phyloP scores from a whole-genome alignment of 2,329 filamentous ascomycete species.

The Pseudogymnoascus sp. region DNA sequence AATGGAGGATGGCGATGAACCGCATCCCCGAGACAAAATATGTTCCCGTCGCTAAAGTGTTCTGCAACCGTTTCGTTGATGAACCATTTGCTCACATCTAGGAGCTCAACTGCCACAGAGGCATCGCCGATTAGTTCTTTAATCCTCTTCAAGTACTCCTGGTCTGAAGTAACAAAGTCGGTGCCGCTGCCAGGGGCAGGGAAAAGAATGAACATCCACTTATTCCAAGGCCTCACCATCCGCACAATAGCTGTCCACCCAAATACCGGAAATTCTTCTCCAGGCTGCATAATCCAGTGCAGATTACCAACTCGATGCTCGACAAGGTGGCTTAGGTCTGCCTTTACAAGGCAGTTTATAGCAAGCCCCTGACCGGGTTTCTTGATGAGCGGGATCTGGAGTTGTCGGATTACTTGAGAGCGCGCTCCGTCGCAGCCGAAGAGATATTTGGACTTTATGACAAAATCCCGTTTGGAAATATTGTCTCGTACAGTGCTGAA shows the following conservation, averaged over 20 bases:
- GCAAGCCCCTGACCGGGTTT: conserved; percentile 40
- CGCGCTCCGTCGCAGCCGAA: conserved; percentile 50
- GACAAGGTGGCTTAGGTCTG: conserved; percentile 43
- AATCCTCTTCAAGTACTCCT: conserved; percentile 39
- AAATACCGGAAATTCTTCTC: conserved; percentile 42
- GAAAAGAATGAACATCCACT: conserved; percentile 53
- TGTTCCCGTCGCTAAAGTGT: conserved; percentile 34
- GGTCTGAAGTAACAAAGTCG: conserved; percentile 34
- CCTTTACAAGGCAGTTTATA: conserved; percentile 40
- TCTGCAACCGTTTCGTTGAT: conserved; percentile 56
- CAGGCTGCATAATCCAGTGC: conserved; percentile 52
- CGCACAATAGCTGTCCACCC: conserved; percentile 42
- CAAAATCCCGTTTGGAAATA: conserved; percentile 31
- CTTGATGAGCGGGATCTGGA: conserved; percentile 38
- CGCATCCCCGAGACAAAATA: conserved; percentile 49
- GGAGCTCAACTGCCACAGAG: conserved; percentile 40
- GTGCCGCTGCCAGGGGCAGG: conserved; percentile 33
- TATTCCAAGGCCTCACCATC: conserved; percentile 56
- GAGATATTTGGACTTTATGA: conserved; percentile 45
- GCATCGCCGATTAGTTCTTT: conserved; percentile 48
- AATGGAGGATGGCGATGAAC: conserved; percentile 50
- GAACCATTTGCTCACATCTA: conserved; percentile 49
- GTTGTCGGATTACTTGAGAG: conserved; percentile 37
- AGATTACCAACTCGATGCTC: conserved; percentile 47
- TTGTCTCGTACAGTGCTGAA: conserved; percentile 32